These are phyloP conservation scores for Colletotrichum sansevieriae DNA, from an alignment of 2,329 filamentous ascomycete genomes.

Conservation along the genomic window DNA sequence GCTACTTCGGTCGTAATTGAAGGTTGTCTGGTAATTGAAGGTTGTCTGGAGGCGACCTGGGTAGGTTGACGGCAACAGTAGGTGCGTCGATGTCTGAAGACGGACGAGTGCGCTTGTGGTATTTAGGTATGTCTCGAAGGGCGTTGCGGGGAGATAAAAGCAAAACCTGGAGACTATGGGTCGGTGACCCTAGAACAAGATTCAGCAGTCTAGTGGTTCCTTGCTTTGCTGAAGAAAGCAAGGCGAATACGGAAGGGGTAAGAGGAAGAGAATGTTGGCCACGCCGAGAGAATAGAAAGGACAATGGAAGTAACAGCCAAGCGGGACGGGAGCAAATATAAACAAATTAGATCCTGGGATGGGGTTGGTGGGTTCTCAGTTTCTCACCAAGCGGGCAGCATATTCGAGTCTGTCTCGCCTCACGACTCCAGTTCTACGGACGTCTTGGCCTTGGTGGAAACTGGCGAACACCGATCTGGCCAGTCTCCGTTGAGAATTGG, in stretches of 20 bases:
- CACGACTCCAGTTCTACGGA: constrained; percentile 16
- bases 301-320: constrained; percentile 7
- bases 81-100: neutral
- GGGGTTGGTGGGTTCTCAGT: constrained; percentile 26
- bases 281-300: constrained; percentile 13
- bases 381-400: constrained; percentile 1
- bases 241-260: constrained; percentile 4
- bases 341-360: constrained; percentile 33
- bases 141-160: constrained; percentile 27
- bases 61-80: constrained; percentile 4
- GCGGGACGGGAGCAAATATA: constrained; percentile 40
- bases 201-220: constrained; percentile 29
- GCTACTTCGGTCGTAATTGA: constrained; percentile 9
- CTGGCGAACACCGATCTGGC: constrained; percentile 32
- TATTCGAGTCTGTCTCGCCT: constrained; percentile 24
- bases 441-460: constrained; percentile 27
- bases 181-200: constrained; percentile 26
- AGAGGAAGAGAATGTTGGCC: constrained; percentile 21
- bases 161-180: constrained; percentile 29
- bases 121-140: constrained; percentile 17
- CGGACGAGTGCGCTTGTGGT: constrained; percentile 8
- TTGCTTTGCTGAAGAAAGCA: constrained; percentile 32
- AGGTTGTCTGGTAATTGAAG: neutral
- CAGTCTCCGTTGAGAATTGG: constrained; percentile 36
- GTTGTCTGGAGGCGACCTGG: constrained; percentile 9